Conservation (phyloP, 148 eudicot genomes). For the Camellia lanceoleosa region DNA sequence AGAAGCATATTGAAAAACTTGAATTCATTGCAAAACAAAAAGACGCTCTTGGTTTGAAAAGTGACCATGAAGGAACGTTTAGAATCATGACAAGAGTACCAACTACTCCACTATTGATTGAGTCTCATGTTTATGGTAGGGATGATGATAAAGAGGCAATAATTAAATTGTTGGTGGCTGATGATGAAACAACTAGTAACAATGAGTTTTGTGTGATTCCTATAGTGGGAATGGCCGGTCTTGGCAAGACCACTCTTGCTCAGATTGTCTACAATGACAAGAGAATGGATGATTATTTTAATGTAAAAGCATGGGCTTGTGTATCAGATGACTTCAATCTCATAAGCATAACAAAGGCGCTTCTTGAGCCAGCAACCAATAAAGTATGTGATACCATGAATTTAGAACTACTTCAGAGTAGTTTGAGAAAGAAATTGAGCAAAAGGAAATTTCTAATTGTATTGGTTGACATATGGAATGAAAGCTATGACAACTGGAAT, state of each 20-base stretch:
- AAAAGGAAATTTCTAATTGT: constrained; percentile 12
- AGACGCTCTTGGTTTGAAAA: constrained; percentile 20
- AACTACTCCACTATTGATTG: constrained; percentile 1
- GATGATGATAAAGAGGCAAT: constrained; percentile 16
- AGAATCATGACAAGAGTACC: neutral
- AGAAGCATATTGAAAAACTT: neutral
- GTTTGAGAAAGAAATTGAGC: neutral
- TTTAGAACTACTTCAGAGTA: constrained; percentile 13
- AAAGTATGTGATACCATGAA: neutral
- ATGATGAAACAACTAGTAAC: neutral
- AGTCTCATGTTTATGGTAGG: constrained; percentile 20
- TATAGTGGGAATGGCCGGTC: constrained; percentile 30
- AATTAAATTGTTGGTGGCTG: constrained; percentile 1
- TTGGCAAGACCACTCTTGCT: constrained; percentile 27
- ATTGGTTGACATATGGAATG: constrained; percentile 17
- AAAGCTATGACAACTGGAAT: neutral
- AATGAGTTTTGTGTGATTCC: constrained; percentile 11
- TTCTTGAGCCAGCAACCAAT: neutral
- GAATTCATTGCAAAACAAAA: constrained; percentile 19
- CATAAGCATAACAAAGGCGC: neutral
- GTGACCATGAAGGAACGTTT: neutral
- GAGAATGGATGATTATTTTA: neutral
- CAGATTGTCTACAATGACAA: constrained; percentile 4
- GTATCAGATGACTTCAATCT: constrained; percentile 3
- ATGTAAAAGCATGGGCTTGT: constrained; percentile 15